Base-by-base conservation (phyloP, 768 basidiomycete species). In the Xerocomellus intermedius region DNA sequence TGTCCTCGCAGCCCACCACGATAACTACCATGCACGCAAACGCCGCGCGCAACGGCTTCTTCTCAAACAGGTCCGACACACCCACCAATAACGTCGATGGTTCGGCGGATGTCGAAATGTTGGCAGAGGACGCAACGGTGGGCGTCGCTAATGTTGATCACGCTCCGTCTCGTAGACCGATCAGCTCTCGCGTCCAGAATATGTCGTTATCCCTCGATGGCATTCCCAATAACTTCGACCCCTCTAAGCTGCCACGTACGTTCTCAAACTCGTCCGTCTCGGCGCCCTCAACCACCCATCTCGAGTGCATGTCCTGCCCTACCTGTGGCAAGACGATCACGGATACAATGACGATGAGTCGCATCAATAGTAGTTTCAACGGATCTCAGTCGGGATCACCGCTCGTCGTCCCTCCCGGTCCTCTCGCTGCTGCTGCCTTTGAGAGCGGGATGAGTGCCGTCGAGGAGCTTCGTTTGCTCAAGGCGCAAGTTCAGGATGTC, bases 401-500 rank as follows among this genome's bases (percentile, higher is more conserved):
- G 4, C 73, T 83, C 46, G 77, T 84, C 39, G 74, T 82, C 7
- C 76, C 80, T 19, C 79, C 79, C 36, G 84, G 84, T 66, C 80
- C 82, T 22, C 75, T 84, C 42, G 79, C 78, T 37, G 74, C 76
- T 16, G 82, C 83, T 2, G 81, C 82, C 5, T 77, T 77, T 51
- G 82, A 83, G 68, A 79, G 79, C 58, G 82, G 82, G 46, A 79
- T 85, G 78, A 83, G 81, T 54, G 83, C 83, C n/a, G 82, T 85
- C 13, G 84, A 90, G 68, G 90, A 94, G 72, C 79, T 93, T 33
- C 81, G 80, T 60, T 70, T 91, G 35, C 80, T 94, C 55, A 90
- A 90, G 69, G 87, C 89, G 21, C 91, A 93, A 73, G 89, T 93
- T 0, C 87, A 91, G 73, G 77, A 91, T 62, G 87, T 90, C 43